These are phyloP conservation scores for Yamagishiella unicocca DNA, from an alignment of 139 green algal species.

Conservation along the genomic window DNA sequence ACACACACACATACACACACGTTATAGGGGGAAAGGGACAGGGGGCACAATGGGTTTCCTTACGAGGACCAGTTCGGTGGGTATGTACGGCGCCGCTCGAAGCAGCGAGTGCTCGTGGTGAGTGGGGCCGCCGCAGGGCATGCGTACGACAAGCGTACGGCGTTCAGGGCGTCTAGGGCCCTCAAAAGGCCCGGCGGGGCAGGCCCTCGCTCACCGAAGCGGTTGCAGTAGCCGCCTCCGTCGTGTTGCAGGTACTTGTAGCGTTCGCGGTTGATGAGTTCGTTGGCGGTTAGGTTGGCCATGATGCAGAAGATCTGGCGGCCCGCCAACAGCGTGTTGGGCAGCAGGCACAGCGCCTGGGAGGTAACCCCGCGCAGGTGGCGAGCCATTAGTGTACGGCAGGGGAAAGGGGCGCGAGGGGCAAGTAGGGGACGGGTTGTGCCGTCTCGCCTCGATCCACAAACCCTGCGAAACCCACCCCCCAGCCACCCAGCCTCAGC, in stretches of 20 bases:
- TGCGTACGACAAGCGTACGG: not conserved
- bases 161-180: not conserved
- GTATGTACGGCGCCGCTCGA: too few relatives aligned
- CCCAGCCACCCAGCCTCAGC: not conserved
- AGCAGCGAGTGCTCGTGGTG: not conserved
- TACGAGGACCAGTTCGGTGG: too few relatives aligned
- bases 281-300: conserved; percentile 79
- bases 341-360: conserved; percentile 52
- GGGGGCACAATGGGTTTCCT: not conserved
- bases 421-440: not conserved
- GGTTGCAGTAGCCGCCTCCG: conserved; percentile 54
- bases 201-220: conserved; percentile 20
- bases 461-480: not conserved
- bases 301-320: conserved; percentile 61
- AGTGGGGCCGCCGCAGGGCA: not conserved
- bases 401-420: not conserved
- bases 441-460: not conserved
- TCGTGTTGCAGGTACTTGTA: conserved; percentile 72
- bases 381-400: not conserved
- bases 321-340: conserved; percentile 46
- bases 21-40: not conserved
- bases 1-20: not conserved
- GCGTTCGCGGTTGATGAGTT: conserved; percentile 65
- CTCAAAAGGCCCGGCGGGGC: not conserved
- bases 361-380: not conserved